Conservation (phyloP, 805 yeast genomes). For the Metschnikowia baotianmanensis region DNA sequence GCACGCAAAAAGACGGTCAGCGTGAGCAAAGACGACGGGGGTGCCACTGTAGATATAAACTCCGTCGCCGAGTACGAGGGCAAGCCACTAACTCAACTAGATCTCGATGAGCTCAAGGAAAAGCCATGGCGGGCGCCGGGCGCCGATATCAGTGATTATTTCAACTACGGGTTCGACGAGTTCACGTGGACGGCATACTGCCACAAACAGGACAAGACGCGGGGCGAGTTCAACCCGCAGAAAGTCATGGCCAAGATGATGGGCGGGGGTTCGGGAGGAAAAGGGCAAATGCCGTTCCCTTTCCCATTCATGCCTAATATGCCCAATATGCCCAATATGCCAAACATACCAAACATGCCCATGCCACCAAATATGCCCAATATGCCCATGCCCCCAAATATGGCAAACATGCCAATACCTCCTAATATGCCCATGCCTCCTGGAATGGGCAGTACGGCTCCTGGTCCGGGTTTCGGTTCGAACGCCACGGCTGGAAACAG, state of each 20-base stretch:
- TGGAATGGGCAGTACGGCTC: conserved; percentile 8
- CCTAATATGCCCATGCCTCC: conserved; percentile 16
- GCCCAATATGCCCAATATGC: conserved; percentile 27
- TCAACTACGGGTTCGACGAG: conserved; percentile 96
- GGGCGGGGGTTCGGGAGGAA: conserved; percentile 28
- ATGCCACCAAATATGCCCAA: conserved; percentile 21
- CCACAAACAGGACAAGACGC: conserved; percentile 75
- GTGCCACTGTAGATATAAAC: conserved; percentile 60
- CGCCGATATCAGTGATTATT: conserved; percentile 90
- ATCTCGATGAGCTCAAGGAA: conserved; percentile 77
- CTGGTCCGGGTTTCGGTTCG: conserved; percentile 1
- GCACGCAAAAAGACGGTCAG: conserved; percentile 29
- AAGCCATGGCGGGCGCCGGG: conserved; percentile 99
- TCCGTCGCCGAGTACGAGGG: conserved; percentile 75
- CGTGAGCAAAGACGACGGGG: conserved; percentile 34
- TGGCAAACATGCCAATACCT: conserved; percentile 22
- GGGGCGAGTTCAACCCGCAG: conserved; percentile 80
- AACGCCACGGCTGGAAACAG: not conserved
- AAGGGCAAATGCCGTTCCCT: conserved; percentile 18
- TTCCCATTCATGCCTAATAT: conserved; percentile 26
- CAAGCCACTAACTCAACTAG: conserved; percentile 75
- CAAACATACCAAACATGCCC: conserved; percentile 14
- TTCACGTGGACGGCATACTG: conserved; percentile 94
- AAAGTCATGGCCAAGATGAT: conserved; percentile 67
- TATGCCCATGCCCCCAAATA: conserved; percentile 25